phyloP scores from a whole-genome alignment of 2,329 filamentous ascomycete species.

The Hymenotorrendiella dingleyae region DNA sequence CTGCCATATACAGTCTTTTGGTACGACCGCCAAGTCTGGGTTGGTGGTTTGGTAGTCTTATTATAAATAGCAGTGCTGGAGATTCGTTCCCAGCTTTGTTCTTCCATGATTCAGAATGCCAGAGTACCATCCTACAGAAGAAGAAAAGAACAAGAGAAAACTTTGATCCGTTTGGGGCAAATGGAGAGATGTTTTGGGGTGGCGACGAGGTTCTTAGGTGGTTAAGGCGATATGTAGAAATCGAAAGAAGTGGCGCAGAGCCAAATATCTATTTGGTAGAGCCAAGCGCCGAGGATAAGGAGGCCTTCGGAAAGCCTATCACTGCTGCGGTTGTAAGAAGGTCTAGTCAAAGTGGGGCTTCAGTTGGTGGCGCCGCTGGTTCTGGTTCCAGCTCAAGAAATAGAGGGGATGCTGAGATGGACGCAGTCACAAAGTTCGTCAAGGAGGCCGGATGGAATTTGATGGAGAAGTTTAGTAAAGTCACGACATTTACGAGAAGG shows the following conservation, averaged over 20 bases:
- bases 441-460: conserved; percentile 97
- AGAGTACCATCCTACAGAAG: conserved; percentile 90
- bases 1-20: conserved; percentile 82
- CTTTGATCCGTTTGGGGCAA: conserved; percentile 85
- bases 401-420: conserved; percentile 68
- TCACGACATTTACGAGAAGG: conserved; percentile 89
- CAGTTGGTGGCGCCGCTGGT: conserved; percentile 33
- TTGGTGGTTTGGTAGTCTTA: conserved; percentile 96
- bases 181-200: conserved; percentile 91
- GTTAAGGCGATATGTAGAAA: conserved; percentile 75
- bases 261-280: conserved; percentile 89
- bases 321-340: conserved; percentile 37
- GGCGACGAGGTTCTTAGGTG: conserved; percentile 92
- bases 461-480: conserved; percentile 93
- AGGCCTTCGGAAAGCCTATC: conserved; percentile 58
- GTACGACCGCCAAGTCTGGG: conserved; percentile 88
- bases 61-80: conserved; percentile 85
- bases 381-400: conserved; percentile 33
- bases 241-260: conserved; percentile 81
- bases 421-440: conserved; percentile 86
- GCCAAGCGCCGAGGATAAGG: conserved; percentile 75
- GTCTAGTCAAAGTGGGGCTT: conserved; percentile 28
- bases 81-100: conserved; percentile 94
- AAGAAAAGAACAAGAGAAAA: conserved; percentile 76
- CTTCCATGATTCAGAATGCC: conserved; percentile 95